Base-by-base conservation (phyloP, 345 rosid genomes). In the Streptanthus diversifolius region DNA sequence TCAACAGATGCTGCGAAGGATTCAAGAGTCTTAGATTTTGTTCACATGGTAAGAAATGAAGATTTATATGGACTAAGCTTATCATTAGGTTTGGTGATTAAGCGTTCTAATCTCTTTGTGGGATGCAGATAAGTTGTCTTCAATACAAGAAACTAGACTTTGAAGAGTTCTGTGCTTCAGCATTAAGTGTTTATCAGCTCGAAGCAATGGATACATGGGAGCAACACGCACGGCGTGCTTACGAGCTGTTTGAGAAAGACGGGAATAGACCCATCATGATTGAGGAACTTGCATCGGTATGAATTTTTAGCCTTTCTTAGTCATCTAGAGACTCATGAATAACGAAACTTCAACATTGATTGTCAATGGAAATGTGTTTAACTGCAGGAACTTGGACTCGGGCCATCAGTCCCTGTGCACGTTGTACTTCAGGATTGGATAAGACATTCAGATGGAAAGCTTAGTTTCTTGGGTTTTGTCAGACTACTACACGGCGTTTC, bases 391-490 rank as follows among this genome's bases (percentile, higher is more conserved):
- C 95, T 92, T 35, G 93, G 96, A 52, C 91, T 92, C 4, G 82
- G 96, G 70, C 89, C 98, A 25, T 88, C 95, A 8, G 92, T 92
- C 17, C 91, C 96, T 0, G 90, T 92, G 39, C 98, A 90, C 7
- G 91, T 86, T 40, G 98, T 90, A 54, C 95, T 92, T 61, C 95
- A 88, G 61, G 96, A 92, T 57, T 92, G 98, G 97, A 90, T 90
- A 47, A 84, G 97, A 79, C 96, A 87, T 58, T 76, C 93, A 0
- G 98, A 93, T 63, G 93, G 98, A 21, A 90, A 86, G 79, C 87
- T 93, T 71, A 93, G 92, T 80, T 93, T 88, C 84, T 70, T 90
- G 76, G 99, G 99, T 0, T 95, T 89, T 77, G 86, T 89, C 36
- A 83, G 91, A 71, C 89, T 93, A 70, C 85, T 93, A 21, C 98